These are phyloP conservation scores for Sclerotinia sclerotiorum DNA, from an alignment of 2,329 filamentous ascomycete species.

Conservation along the genomic window DNA sequence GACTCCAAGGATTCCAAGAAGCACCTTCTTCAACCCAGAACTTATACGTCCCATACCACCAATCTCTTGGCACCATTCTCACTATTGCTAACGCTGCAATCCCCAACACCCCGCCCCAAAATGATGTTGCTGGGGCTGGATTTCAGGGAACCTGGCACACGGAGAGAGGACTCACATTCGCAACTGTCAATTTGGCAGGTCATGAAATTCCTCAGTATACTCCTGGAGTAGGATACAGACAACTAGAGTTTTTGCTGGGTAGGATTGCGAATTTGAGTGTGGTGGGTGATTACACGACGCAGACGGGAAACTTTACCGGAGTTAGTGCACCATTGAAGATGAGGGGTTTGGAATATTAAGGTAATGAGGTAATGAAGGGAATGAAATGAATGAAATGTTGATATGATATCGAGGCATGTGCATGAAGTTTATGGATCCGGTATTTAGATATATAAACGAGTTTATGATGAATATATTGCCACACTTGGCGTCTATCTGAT, in stretches of 20 bases:
- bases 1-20: constrained; percentile 60
- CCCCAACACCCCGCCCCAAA: constrained; percentile 27
- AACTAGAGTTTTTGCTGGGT: constrained; percentile 62
- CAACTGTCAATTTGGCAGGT: constrained; percentile 53
- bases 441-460: background rate
- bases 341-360: constrained; percentile 5
- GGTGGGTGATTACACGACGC: constrained; percentile 37
- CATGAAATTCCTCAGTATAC: constrained; percentile 58
- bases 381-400: background rate
- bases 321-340: constrained; percentile 24
- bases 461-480: background rate
- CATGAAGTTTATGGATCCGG: background rate
- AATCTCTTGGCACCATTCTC: constrained; percentile 52
- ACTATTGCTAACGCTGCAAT: constrained; percentile 26
- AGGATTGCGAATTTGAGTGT: constrained; percentile 50
- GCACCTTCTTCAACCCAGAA: constrained; percentile 29
- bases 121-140: constrained; percentile 37
- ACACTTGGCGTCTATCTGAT: background rate
- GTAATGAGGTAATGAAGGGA: background rate
- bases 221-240: constrained; percentile 57
- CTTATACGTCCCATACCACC: constrained; percentile 43
- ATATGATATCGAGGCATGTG: background rate
- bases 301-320: constrained; percentile 35
- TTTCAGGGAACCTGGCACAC: constrained; percentile 54
- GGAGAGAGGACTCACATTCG: constrained; percentile 62